Percentiles rank a stretch among this genome's conserved stretches.
Conservation (phyloP, 2,329 filamentous ascomycete genomes). For the Alternaria sp. region DNA sequence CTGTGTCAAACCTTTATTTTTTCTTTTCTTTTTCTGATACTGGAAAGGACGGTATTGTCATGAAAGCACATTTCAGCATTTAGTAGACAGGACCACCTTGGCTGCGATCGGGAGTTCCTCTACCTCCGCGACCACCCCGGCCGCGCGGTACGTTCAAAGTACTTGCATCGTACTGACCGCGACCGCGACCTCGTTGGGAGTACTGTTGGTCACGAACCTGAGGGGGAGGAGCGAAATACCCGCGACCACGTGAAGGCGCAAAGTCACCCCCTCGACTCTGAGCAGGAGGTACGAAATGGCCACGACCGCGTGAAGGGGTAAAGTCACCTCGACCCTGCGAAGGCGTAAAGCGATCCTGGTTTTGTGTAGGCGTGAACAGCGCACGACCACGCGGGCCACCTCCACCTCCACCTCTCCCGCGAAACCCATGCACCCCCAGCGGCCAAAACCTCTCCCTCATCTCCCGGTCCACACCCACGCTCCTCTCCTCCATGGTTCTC, state of each 20-base stretch:
- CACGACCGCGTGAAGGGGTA: neutral
- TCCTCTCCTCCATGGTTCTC: slow-evolving; percentile 27
- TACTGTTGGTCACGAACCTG: neutral
- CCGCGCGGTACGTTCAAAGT: neutral
- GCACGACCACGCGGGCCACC: slow-evolving; percentile 4
- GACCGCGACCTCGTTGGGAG: neutral
- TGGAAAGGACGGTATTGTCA: too few relatives aligned
- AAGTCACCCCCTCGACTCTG: slow-evolving; percentile 2
- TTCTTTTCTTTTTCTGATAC: too few relatives aligned
- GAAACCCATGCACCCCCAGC: neutral
- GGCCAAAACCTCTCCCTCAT: slow-evolving; percentile 30
- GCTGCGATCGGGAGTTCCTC: neutral
- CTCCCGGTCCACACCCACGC: slow-evolving; percentile 22
- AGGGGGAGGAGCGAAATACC: neutral
- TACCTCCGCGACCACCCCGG: slow-evolving; percentile 1
- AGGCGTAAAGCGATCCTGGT: neutral
- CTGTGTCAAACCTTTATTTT: too few relatives aligned
- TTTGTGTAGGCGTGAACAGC: neutral
- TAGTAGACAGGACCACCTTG: neutral
- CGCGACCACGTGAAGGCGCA: slow-evolving; percentile 1
- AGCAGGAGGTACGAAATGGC: neutral
- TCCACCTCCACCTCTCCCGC: slow-evolving; percentile 1
- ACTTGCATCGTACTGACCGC: neutral
- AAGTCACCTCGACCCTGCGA: neutral
- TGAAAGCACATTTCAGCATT: neutral